These are phyloP conservation scores for Trypanosoma conorhini DNA, from an alignment of 208 protist genomes.

Conservation along the genomic window DNA sequence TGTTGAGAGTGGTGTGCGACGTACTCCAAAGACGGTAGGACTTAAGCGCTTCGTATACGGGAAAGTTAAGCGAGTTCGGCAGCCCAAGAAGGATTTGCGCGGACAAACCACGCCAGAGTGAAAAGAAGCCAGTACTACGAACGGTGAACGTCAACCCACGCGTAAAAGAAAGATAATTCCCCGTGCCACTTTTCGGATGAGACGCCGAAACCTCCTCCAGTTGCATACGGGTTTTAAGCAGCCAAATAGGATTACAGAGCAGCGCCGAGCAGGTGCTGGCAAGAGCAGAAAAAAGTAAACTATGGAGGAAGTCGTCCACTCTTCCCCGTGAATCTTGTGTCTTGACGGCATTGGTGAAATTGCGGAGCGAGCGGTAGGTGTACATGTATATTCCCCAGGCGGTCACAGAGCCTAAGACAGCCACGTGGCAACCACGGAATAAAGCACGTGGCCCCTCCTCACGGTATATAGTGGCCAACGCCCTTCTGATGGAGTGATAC, in stretches of 20 bases:
- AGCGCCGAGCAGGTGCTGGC: constrained; percentile 65
- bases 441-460: constrained; percentile 62
- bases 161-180: constrained; percentile 57
- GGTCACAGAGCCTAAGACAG: constrained; percentile 53
- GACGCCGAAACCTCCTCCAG: constrained; percentile 30
- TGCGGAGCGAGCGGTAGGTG: constrained; percentile 65
- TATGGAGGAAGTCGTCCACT: constrained; percentile 44
- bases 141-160: constrained; percentile 61
- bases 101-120: constrained; percentile 77
- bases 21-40: constrained; percentile 19
- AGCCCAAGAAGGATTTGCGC: constrained; percentile 80
- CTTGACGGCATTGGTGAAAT: constrained; percentile 19
- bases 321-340: constrained; percentile 1
- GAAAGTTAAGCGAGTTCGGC: constrained; percentile 82
- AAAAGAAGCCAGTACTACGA: constrained; percentile 50
- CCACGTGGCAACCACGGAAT: constrained; percentile 72
- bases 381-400: constrained; percentile 91
- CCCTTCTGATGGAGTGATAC: constrained; percentile 40
- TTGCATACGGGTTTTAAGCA: constrained; percentile 92
- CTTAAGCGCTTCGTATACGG: constrained; percentile 84
- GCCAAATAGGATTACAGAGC: constrained; percentile 86
- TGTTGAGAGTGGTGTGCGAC: constrained; percentile 30
- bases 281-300: constrained; percentile 53
- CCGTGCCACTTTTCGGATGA: neutral
- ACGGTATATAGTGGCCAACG: constrained; percentile 43